Percentiles rank a stretch among this genome's conserved stretches.
Evolutionary conservation across 179 eudicot genomes (phyloP).

Genomic region (Carnegiea gigantea): DNA sequence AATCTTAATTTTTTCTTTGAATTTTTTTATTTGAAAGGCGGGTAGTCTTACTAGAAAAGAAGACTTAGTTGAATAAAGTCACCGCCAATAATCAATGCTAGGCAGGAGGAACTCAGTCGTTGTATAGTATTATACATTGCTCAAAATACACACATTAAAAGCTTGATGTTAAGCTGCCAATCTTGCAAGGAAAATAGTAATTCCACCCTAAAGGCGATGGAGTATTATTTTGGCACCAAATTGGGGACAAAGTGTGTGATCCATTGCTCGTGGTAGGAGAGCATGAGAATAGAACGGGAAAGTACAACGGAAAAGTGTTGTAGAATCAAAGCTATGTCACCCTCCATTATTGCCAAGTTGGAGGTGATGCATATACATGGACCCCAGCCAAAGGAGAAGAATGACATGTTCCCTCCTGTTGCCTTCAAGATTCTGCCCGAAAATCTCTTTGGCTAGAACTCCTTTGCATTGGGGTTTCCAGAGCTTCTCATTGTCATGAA

Average conservation of each 20-base stretch:
- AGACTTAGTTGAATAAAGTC: too few relatives aligned
- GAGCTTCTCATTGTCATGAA: slow-evolving; percentile 33
- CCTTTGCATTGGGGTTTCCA: slow-evolving; percentile 32
- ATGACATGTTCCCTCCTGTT: slow-evolving; percentile 21
- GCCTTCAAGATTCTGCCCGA: slow-evolving; percentile 23
- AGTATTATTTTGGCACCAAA: slow-evolving; percentile 19
- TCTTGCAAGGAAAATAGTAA: too few relatives aligned
- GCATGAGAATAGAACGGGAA: slow-evolving; percentile 28
- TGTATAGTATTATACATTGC: too few relatives aligned
- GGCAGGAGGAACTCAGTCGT: too few relatives aligned
- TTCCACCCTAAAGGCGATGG: not conserved
- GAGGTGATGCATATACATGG: slow-evolving; percentile 29
- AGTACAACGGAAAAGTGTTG: slow-evolving; percentile 17
- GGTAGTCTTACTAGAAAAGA: too few relatives aligned
- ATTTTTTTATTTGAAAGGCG: too few relatives aligned
- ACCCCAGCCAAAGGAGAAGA: slow-evolving; percentile 29
- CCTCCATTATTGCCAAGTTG: slow-evolving; percentile 27
- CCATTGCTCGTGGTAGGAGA: slow-evolving; percentile 25
- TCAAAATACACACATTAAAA: too few relatives aligned
- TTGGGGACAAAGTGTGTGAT: slow-evolving; percentile 25
- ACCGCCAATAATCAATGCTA: too few relatives aligned
- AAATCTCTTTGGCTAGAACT: slow-evolving; percentile 28
- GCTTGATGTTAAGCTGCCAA: too few relatives aligned
- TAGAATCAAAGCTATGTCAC: slow-evolving; percentile 22
- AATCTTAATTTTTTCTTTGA: too few relatives aligned